Base-by-base conservation (phyloP, 2,329 filamentous ascomycete genomes). In the Truncatella angustata region DNA sequence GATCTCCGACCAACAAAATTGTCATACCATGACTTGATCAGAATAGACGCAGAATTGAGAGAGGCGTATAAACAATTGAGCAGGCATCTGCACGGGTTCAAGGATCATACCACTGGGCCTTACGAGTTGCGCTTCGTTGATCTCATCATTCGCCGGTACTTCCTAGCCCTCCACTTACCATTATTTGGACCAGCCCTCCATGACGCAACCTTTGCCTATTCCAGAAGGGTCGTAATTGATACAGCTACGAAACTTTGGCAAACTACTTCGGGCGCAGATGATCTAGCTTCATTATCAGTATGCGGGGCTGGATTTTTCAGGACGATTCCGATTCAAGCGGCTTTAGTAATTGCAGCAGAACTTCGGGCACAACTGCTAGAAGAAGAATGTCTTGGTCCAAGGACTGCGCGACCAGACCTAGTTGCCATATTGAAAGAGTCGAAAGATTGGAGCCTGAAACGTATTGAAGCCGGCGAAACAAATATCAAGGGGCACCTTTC, bases 111-210 rank as follows among this genome's bases (percentile, higher is more conserved):
- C 4, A 16, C 32, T 1, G 14, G 26, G 14, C 28, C 24, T 28
- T 76, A 76, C 46, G 70, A 72, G n/a, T 57, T 73, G 3, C 70
- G 72, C 3, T 57, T 76, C 1, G 61, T 79, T 10, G 73, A 80
- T 23, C 70, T 81, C 36, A 62, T 80, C 18, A 72, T 82, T 56
- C 72, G 77, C 32, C 77, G 79, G 5, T 82, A 80, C 56, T 60
- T 84, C 5, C 68, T 78, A 4, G 70, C 75, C 0, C 71, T 87
- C 0, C 82, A 87, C 58, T 66, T 76, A 2, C 77, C 77, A 0
- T 82, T 73, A 60, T 74, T 76, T 46, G 62, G 61, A 1, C 60
- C 66, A 1, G 66, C 74, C 0, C 62, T 73, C 3, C 58, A 66
- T 0, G 66, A 77, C 2, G 65, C 73, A 1, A 56, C 66, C 4